Percentiles rank a stretch among this genome's conserved stretches.
Evolutionary conservation across 495 filamentous ascomycete genomes (phyloP).

Genomic region (Podospora appendiculata): DNA sequence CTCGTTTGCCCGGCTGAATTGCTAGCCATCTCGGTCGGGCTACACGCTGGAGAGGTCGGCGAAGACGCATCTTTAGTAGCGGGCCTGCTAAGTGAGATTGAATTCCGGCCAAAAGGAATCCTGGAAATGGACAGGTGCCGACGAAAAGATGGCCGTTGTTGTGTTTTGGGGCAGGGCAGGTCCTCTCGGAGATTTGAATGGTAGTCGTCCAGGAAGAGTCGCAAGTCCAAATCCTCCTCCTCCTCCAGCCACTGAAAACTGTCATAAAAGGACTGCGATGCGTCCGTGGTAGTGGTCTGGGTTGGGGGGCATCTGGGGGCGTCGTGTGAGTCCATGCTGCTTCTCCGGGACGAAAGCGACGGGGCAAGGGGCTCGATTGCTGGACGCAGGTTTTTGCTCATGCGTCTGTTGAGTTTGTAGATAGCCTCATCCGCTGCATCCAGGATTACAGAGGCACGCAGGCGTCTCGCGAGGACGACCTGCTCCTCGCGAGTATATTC

Average conservation of each 20-base stretch:
- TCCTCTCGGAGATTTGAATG: conserved; percentile 39
- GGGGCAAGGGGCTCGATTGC: conserved; percentile 19
- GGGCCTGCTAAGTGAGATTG: conserved; percentile 33
- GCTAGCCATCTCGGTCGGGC: conserved; percentile 18
- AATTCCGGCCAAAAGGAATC: conserved; percentile 46
- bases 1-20: conserved; percentile 24
- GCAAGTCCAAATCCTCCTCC: conserved; percentile 65
- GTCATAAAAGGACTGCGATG: conserved; percentile 46
- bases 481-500: conserved; percentile 67
- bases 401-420: conserved; percentile 40
- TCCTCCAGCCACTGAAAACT: conserved; percentile 77
- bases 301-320: conserved; percentile 22
- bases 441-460: conserved; percentile 52
- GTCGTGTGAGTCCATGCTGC: conserved; percentile 30
- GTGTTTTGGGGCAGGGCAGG: conserved; percentile 30
- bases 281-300: conserved; percentile 32
- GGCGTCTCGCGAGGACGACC: conserved; percentile 47
- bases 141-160: conserved; percentile 40
- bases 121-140: conserved; percentile 47
- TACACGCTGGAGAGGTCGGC: conserved; percentile 25
- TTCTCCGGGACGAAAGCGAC: conserved; percentile 17
- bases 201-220: conserved; percentile 50
- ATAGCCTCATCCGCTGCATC: conserved; percentile 66
- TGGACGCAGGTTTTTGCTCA: conserved; percentile 25
- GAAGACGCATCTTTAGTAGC: conserved; percentile 30